Base-by-base conservation (phyloP, 2,329 filamentous ascomycete species). In the Albifimbria verrucaria region DNA sequence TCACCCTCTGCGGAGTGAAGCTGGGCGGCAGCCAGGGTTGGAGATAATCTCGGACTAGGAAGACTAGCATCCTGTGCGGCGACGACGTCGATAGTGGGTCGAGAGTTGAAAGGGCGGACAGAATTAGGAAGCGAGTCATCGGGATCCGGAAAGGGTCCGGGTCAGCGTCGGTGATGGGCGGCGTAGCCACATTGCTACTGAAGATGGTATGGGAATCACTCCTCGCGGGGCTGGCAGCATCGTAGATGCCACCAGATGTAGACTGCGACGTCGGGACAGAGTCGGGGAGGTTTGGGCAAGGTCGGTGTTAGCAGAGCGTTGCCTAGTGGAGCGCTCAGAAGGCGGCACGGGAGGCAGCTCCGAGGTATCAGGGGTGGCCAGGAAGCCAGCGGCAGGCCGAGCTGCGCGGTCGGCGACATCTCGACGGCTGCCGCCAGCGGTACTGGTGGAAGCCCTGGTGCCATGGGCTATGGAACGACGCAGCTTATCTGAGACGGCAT, bases 11-110 rank as follows among this genome's bases (percentile, higher is more conserved):
- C 73, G 17, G 70, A 68, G 23, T 76, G 76, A 7, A 78, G 66
- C 61, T 83, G 79, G 23, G 79, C 77, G 43, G 93, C 89, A 62
- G 90, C 90, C 54, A 95, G 83, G 6, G 93, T 95, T 4, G 94
- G 94, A 23, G 94, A 99, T 52, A 99, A 75, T 64, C 94, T 92
- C 28, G 94, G 94, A 68, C 94, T 99, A 50, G 94, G 94, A 56
- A 99, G 78, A 71, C 91, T 97, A 58, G 90, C 91, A 75, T 97
- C 93, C 68, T 94, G 89, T 39, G 87, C 86, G 52, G 86, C 83
- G 51, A 87, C 80, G 46, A 85, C 88, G 63, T 92, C 86, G 48
- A 92, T 78, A 47, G 73, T 74, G 22, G 81, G 77, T 25, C 79
- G 69, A 45, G 75, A 74, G 56, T 74, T 79, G 50, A 77, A 72